These are phyloP conservation scores for Polytrichum formosum DNA, from an alignment of 225 moss, liverwort and hornwort species.

Conservation along the genomic window DNA sequence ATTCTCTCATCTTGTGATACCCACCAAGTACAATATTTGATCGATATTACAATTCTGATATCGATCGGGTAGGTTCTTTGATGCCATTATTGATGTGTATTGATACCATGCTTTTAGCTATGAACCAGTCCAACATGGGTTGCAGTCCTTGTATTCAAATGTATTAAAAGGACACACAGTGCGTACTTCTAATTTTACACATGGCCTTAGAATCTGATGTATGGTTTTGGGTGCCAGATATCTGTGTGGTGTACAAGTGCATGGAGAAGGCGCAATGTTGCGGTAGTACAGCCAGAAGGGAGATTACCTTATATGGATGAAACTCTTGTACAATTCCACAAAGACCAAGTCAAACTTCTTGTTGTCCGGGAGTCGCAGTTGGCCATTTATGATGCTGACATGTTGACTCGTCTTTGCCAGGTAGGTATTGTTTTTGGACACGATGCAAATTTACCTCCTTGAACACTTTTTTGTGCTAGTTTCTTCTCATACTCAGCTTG, in stretches of 20 bases:
- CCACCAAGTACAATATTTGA: too few relatives aligned
- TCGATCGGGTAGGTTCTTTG: too few relatives aligned
- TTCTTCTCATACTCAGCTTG: not conserved
- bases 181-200: not conserved
- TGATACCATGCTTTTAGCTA: too few relatives aligned
- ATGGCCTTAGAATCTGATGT: too few relatives aligned
- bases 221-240: constrained; percentile 18
- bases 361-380: constrained; percentile 64
- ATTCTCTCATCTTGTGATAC: too few relatives aligned
- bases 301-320: constrained; percentile 39
- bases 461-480: not conserved
- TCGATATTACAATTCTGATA: too few relatives aligned
- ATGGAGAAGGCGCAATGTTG: constrained; percentile 62
- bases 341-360: constrained; percentile 56
- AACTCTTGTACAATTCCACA: constrained; percentile 67
- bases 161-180: too few relatives aligned
- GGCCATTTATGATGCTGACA: constrained; percentile 61
- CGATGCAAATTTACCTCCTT: not conserved
- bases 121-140: too few relatives aligned
- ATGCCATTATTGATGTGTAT: too few relatives aligned
- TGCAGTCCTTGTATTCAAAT: too few relatives aligned
- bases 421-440: constrained; percentile 1
- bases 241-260: constrained; percentile 67
- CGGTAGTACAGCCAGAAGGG: constrained; percentile 49
- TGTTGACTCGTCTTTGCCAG: constrained; percentile 49